Conservation (phyloP, 495 filamentous ascomycete species). For the Xanthoparmelia taractica region DNA sequence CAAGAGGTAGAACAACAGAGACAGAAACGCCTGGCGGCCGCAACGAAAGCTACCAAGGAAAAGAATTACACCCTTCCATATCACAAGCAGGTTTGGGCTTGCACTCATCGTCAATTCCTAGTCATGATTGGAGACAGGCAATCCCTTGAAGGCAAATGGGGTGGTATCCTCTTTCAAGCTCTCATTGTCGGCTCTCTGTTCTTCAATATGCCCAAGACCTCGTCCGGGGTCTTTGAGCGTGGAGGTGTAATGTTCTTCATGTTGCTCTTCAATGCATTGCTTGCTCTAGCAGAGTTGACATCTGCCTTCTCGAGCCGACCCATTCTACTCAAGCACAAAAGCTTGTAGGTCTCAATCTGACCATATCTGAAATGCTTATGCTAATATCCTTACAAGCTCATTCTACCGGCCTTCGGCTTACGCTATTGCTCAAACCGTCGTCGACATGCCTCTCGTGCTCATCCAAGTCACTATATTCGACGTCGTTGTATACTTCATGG, state of each 20-base stretch:
- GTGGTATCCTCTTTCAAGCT: constrained; percentile 60
- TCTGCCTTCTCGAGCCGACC: constrained; percentile 61
- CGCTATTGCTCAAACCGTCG: constrained; percentile 65
- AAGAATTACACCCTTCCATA: constrained; percentile 63
- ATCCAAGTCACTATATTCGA: constrained; percentile 65
- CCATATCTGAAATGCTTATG: not conserved
- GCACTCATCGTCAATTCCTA: constrained; percentile 58
- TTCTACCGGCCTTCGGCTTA: constrained; percentile 79
- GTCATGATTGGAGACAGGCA: constrained; percentile 57
- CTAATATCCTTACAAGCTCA: constrained; percentile 32
- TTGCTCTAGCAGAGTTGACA: constrained; percentile 70
- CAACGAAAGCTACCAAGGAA: constrained; percentile 42
- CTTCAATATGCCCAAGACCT: constrained; percentile 57
- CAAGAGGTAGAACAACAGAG: constrained; percentile 39
- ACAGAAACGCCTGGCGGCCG: constrained; percentile 41
- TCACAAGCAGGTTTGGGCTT: constrained; percentile 57
- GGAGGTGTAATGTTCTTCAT: constrained; percentile 64
- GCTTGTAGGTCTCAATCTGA: constrained; percentile 33
- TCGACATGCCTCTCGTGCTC: constrained; percentile 66
- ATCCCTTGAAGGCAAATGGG: constrained; percentile 42
- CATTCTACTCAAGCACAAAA: constrained; percentile 76
- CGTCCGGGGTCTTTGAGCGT: constrained; percentile 40
- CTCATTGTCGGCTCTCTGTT: constrained; percentile 73
- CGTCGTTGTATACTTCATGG: constrained; percentile 53
- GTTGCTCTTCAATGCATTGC: constrained; percentile 71